Evolutionary conservation across 176 grass and related monocot species (phyloP).

Genomic region (Pharus latifolius): DNA sequence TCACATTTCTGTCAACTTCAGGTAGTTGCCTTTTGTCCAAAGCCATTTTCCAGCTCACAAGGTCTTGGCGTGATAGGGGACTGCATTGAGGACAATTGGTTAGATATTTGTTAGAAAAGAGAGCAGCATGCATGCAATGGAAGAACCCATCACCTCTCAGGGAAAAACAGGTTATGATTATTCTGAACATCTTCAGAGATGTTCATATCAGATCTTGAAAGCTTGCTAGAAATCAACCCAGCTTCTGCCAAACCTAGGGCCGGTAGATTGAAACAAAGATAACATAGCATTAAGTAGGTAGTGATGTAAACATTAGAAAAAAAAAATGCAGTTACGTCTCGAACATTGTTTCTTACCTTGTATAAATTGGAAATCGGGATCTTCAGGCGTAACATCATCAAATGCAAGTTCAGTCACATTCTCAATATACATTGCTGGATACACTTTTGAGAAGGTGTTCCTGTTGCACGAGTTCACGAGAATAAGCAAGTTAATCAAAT

Average conservation of each 20-base stretch:
- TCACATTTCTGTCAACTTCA: constrained; percentile 81
- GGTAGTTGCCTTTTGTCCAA: constrained; percentile 63
- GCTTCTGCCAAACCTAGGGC: constrained; percentile 79
- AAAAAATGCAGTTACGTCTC: constrained; percentile 1
- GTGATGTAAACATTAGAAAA: constrained; percentile 10
- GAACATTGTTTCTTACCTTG: constrained; percentile 55
- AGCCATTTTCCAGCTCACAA: constrained; percentile 94
- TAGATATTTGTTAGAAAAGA: background rate
- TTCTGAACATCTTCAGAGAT: constrained; percentile 23
- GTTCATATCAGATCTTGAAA: constrained; percentile 55
- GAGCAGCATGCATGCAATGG: background rate
- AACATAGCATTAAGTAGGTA: background rate
- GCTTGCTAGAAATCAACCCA: constrained; percentile 82
- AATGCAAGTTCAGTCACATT: constrained; percentile 92
- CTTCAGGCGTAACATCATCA: constrained; percentile 77
- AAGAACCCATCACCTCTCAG: constrained; percentile 47
- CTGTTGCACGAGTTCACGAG: constrained; percentile 35
- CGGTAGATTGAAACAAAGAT: constrained; percentile 15
- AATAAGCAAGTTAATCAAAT: constrained; percentile 11
- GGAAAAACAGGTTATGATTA: constrained; percentile 51
- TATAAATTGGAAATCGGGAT: constrained; percentile 82
- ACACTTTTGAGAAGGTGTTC: constrained; percentile 83
- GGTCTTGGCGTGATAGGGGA: constrained; percentile 82
- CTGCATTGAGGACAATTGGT: constrained; percentile 35
- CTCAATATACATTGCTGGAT: constrained; percentile 96